A percentile compares a stretch with the other conserved stretches of the same genome.
These are phyloP conservation scores for Xylaria sp. DNA, from an alignment of 2,329 filamentous ascomycete species.

Conservation along the genomic window DNA sequence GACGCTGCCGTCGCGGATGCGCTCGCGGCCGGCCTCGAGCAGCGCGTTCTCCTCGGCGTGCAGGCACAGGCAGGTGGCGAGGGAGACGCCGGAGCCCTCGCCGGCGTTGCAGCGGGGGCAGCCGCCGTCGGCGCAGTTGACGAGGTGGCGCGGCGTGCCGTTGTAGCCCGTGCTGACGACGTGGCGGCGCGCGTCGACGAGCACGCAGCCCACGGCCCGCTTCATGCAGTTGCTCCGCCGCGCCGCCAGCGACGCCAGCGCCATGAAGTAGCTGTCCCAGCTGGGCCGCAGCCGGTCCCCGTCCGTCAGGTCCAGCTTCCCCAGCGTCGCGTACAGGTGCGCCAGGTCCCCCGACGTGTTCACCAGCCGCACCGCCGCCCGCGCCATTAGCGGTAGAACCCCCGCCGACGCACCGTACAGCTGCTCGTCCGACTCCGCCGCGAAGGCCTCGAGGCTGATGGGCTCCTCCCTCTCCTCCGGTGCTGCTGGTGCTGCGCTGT, in stretches of 20 bases:
- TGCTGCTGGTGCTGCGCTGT: no score
- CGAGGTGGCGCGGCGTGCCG: constrained; percentile 86
- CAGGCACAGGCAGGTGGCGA: constrained; percentile 92
- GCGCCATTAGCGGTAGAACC: constrained; percentile 75
- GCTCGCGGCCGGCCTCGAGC: constrained; percentile 88
- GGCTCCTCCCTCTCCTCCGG: constrained; percentile 13
- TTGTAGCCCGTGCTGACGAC: constrained; percentile 98
- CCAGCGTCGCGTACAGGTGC: constrained; percentile 72
- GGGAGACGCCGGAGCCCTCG: constrained; percentile 67
- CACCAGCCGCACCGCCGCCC: constrained; percentile 81
- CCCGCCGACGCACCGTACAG: constrained; percentile 70
- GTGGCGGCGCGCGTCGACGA: constrained; percentile 77
- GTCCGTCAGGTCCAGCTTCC: constrained; percentile 75
- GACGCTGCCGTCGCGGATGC: constrained; percentile 79
- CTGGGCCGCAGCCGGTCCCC: constrained; percentile 79
- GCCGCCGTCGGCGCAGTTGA: constrained; percentile 90
- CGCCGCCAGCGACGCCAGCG: constrained; percentile 87
- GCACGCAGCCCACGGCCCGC: constrained; percentile 88
- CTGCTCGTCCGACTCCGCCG: constrained; percentile 67
- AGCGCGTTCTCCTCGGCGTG: constrained; percentile 98
- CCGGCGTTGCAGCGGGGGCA: constrained; percentile 85
- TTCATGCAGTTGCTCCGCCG: constrained; percentile 98
- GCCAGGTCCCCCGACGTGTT: constrained; percentile 77
- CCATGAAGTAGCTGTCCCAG: constrained; percentile 99
- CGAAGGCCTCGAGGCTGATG: constrained; percentile 58